Percentiles rank a stretch among this genome's conserved stretches.
phyloP scores from a whole-genome alignment of 192 early-diverging fungal genomes.

The Linnemannia hyalina region DNA sequence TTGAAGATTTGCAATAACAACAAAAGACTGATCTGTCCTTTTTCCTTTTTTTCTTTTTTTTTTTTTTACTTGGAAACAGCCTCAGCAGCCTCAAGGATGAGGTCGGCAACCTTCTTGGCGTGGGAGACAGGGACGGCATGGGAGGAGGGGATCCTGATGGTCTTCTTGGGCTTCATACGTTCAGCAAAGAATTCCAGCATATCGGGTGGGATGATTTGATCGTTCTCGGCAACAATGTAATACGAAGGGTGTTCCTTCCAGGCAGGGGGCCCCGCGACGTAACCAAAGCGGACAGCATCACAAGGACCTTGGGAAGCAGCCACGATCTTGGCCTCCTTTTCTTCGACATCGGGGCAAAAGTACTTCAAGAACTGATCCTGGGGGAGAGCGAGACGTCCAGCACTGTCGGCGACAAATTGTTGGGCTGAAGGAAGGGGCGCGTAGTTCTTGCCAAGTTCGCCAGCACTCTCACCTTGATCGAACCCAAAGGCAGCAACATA shows the following conservation, averaged over 20 bases:
- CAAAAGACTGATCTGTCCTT: neutral
- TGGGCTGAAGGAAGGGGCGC: neutral
- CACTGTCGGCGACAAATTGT: neutral
- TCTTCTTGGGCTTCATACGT: slow-evolving; percentile 7
- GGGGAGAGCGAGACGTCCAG: neutral
- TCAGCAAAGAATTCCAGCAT: slow-evolving; percentile 4
- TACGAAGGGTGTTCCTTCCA: slow-evolving; percentile 15
- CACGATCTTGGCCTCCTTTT: slow-evolving; percentile 7
- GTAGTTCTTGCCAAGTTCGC: neutral
- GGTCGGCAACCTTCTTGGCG: neutral
- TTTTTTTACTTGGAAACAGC: neutral
- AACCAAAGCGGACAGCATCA: slow-evolving; percentile 9
- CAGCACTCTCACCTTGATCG: neutral
- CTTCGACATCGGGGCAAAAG: slow-evolving; percentile 13
- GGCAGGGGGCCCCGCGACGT: neutral
- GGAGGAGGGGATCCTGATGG: neutral
- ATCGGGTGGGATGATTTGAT: slow-evolving; percentile 12
- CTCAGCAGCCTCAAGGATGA: slow-evolving; percentile 13
- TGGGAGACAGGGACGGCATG: slow-evolving; percentile 14
- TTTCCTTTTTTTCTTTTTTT: neutral
- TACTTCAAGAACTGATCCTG: slow-evolving; percentile 18
- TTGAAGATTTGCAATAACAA: neutral
- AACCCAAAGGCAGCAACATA: slow-evolving; percentile 9
- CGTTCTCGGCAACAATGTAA: neutral
- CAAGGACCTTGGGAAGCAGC: slow-evolving; percentile 11